Percentiles rank a stretch among this genome's conserved stretches.
phyloP scores from a whole-genome alignment of 108 stramenopile species.

The Licmophora abbreviata region DNA sequence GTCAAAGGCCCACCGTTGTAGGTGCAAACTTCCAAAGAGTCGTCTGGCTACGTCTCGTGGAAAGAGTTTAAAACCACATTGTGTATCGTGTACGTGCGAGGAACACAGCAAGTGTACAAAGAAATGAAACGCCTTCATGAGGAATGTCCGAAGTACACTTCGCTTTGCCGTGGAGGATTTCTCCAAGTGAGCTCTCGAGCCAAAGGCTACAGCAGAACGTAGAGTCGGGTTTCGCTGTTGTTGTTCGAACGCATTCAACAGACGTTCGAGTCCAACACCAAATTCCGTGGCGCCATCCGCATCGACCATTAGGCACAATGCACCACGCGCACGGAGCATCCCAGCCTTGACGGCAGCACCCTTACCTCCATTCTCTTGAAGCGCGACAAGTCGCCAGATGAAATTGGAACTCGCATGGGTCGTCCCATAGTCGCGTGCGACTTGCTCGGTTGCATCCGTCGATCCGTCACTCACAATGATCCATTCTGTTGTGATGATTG shows the following conservation, averaged over 20 bases:
- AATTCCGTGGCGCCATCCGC: slow-evolving; percentile 85
- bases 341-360: slow-evolving; percentile 71
- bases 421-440: slow-evolving; percentile 33
- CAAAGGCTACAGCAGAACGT: slow-evolving; percentile 48
- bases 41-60: slow-evolving; percentile 25
- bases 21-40: slow-evolving; percentile 57
- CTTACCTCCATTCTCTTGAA: slow-evolving; percentile 20
- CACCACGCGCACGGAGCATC: slow-evolving; percentile 46
- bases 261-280: slow-evolving; percentile 39
- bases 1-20: slow-evolving; percentile 81
- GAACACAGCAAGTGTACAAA: slow-evolving; percentile 53
- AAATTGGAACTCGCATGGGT: not conserved
- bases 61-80: slow-evolving; percentile 84
- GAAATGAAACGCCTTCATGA: slow-evolving; percentile 78
- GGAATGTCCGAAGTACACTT: slow-evolving; percentile 47
- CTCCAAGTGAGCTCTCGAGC: slow-evolving; percentile 65
- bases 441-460: slow-evolving; percentile 45
- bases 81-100: slow-evolving; percentile 61
- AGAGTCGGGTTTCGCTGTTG: slow-evolving; percentile 1
- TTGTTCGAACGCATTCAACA: slow-evolving; percentile 9
- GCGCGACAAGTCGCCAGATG: slow-evolving; percentile 9
- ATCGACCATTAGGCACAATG: slow-evolving; percentile 68
- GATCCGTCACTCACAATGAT: slow-evolving; percentile 85
- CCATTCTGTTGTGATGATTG: slow-evolving; percentile 39
- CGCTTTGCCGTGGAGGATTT: slow-evolving; percentile 22